Conservation (phyloP, 495 filamentous ascomycete genomes). For the Aspergillus asperescens region DNA sequence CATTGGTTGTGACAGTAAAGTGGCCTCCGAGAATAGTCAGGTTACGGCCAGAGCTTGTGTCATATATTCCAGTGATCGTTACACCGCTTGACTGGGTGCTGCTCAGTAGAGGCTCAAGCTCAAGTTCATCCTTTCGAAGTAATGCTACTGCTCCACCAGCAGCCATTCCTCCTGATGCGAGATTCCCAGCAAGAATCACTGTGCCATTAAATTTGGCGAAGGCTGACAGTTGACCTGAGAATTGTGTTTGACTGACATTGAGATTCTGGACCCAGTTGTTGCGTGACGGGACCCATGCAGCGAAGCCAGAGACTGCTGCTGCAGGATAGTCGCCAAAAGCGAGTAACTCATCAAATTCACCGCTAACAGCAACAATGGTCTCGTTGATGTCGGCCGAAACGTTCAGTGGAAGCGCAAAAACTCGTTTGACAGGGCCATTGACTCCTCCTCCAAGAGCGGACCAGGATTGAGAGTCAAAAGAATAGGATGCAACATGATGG, state of each 20-base stretch:
- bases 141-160: conserved; percentile 66
- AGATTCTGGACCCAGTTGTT: conserved; percentile 87
- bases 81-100: conserved; percentile 59
- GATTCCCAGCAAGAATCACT: conserved; percentile 69
- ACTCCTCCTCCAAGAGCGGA: conserved; percentile 77
- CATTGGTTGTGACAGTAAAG: conserved; percentile 67
- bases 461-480: conserved; percentile 65
- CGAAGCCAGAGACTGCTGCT: conserved; percentile 67
- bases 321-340: conserved; percentile 57
- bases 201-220: conserved; percentile 56
- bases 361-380: conserved; percentile 71
- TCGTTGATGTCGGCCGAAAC: conserved; percentile 65
- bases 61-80: conserved; percentile 71
- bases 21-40: conserved; percentile 85
- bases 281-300: conserved; percentile 87
- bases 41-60: conserved; percentile 62
- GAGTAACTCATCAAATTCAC: conserved; percentile 68
- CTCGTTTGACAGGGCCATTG: conserved; percentile 65
- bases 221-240: conserved; percentile 67
- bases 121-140: conserved; percentile 44
- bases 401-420: conserved; percentile 77
- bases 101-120: conserved; percentile 51
- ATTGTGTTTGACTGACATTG: conserved; percentile 54
- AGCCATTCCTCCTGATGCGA: conserved; percentile 63
- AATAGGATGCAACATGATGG: conserved; percentile 70